Evolutionary conservation across 2,329 filamentous ascomycete genomes (phyloP).

Genomic region (Cladophialophora carrionii): DNA sequence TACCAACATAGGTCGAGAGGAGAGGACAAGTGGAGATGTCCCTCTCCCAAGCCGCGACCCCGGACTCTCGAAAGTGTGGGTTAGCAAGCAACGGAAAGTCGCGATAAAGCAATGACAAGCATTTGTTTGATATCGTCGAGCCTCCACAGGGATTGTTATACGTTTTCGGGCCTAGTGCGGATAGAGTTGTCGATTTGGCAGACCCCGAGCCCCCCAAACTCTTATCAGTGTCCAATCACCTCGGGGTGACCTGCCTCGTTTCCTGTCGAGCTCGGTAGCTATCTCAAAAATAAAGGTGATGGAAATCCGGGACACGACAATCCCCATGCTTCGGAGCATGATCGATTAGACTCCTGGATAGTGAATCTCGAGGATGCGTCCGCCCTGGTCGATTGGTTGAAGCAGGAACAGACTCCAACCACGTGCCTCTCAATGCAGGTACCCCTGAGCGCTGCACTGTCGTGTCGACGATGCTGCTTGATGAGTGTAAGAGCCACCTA

Average conservation of each 20-base stretch:
- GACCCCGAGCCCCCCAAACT: background rate
- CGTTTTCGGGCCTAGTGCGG: slow-evolving; percentile 9
- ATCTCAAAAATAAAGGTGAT: background rate
- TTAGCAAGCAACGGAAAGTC: slow-evolving; percentile 8
- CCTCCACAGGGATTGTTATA: slow-evolving; percentile 5
- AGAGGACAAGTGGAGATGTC: slow-evolving; percentile 5
- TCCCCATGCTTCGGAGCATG: background rate
- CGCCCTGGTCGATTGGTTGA: slow-evolving; percentile 3
- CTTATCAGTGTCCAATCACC: slow-evolving; percentile 21
- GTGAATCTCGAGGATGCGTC: background rate
- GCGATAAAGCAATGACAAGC: slow-evolving; percentile 17
- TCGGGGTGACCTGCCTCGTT: background rate
- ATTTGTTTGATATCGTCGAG: slow-evolving; percentile 10
- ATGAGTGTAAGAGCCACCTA: background rate
- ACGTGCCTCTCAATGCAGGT: slow-evolving; percentile 29
- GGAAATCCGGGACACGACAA: slow-evolving; percentile 9
- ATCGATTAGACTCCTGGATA: background rate
- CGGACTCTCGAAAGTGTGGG: slow-evolving; percentile 11
- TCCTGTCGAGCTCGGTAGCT: background rate
- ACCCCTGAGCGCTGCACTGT: slow-evolving; percentile 15
- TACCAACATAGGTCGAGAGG: slow-evolving; percentile 2
- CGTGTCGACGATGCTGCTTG: background rate
- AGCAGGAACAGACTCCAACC: slow-evolving; percentile 2
- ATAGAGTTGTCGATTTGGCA: slow-evolving; percentile 3
- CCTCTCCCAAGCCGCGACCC: background rate